Evolutionary conservation across 768 basidiomycete species (phyloP), one percentile per base, ranked within the genome.

Genomic region (Termitomyces sp.): DNA sequence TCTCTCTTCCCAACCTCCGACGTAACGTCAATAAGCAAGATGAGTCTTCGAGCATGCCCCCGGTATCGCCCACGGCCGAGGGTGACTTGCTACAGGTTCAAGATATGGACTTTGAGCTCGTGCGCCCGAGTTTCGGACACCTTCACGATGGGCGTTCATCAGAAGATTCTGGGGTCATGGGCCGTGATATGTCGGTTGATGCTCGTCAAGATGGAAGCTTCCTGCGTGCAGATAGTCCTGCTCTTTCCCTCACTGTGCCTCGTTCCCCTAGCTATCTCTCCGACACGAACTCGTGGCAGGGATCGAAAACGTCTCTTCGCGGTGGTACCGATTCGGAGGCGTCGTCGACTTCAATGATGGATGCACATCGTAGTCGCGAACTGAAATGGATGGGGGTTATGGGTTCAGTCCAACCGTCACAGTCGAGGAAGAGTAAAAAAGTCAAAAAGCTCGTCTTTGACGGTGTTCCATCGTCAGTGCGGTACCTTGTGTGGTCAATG

Each of bases 401-500:
- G 66, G 75, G 83, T 0, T 68, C 82, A 0, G 76, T 80, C 0
- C 76, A 83, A 0, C 73, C 90, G 0, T 70, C 83, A 2, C 84
- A 87, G 62, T 82, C 88, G 1, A 78, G 84, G 49, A 93, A 89
- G 76, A 87, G 73, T 68, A 92, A 92, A 71, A 94, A 93, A 65
- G 77, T 92, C 11, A 79, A 82, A 61, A 87, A 86, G 63, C 71
- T 95, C 7, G 63, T 93, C 29, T 71, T 85, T 43, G 89, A 92
- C n/a, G 84, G 85, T 37, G 88, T 95, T 0, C 92, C 92, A 0
- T 84, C 88, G 10, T 90, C 87, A 11, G 90, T 95, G 25, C 79
- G 92, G 10, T 93, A 91, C 61, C 81, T 86, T 16, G 91, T 93
- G 3, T 95, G 92, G 92, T 83, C 84, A 17, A 85, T 87, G 66